Percentiles rank a stretch among this genome's conserved stretches.
These are phyloP conservation scores for Peniophora sp. DNA, from an alignment of 1,284 basidiomycete species.

Conservation along the genomic window DNA sequence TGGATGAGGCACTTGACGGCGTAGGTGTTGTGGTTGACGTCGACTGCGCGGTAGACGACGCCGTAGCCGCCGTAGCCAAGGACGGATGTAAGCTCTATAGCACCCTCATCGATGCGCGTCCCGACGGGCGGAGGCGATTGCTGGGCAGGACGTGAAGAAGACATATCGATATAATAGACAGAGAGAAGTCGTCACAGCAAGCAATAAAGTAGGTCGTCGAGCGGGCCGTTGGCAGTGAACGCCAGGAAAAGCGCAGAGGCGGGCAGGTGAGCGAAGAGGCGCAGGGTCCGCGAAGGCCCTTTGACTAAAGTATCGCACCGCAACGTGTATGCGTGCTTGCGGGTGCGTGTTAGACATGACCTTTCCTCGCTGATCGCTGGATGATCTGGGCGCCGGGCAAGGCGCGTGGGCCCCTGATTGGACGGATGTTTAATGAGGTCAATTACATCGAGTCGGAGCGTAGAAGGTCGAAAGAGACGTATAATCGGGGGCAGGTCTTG, in stretches of 20 bases:
- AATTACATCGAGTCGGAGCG: too few species aligned
- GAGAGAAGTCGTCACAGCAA: neutral
- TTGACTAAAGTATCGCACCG: neutral
- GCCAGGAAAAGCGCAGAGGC: too few species aligned
- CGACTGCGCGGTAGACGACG: slow-evolving; percentile 88
- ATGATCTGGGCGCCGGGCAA: neutral
- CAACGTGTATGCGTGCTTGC: neutral
- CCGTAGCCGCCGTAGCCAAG: slow-evolving; percentile 95
- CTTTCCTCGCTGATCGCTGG: neutral
- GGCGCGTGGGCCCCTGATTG: too few species aligned
- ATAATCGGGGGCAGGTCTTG: too few species aligned
- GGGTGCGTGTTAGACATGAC: neutral
- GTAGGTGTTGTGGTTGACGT: slow-evolving; percentile 54
- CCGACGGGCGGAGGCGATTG: slow-evolving; percentile 58
- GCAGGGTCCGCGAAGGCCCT: neutral
- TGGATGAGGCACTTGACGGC: slow-evolving; percentile 89
- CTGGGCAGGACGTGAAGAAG: slow-evolving; percentile 39
- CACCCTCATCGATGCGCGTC: slow-evolving; percentile 73
- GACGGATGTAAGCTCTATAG: slow-evolving; percentile 82
- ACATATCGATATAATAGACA: slow-evolving; percentile 32
- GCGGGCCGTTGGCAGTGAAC: neutral
- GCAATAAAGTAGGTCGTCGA: neutral
- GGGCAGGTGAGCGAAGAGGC: too few species aligned
- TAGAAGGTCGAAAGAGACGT: too few species aligned
- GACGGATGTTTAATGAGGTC: too few species aligned